Base-by-base conservation (phyloP, 1,284 basidiomycete genomes). In the Schizophyllum amplum region DNA sequence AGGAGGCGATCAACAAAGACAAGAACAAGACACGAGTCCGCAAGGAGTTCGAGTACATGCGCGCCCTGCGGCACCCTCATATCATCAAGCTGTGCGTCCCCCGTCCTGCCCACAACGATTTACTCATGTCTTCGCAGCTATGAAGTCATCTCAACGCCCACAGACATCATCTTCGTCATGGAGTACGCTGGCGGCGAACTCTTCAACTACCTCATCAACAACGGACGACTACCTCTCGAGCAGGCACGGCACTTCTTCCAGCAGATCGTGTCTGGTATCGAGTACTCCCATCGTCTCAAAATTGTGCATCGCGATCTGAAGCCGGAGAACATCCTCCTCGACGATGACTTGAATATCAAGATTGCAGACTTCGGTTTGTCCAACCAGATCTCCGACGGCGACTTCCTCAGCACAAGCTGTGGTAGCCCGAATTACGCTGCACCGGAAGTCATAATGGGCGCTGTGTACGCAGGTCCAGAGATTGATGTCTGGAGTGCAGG, bases 401-500 rank as follows among this genome's bases (percentile, higher is more conserved):
- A 94, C 68, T 97, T 97, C 70, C 76, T 98, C 60, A 92, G 92
- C 67, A 98, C 94, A 7, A 94, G 90, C 64, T 97, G 94, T 69
- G 94, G 94, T 1, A 94, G 90, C 69, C 94, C 94, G 0, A 97
- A 98, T 71, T 98, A 98, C 65, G 94, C 94, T 55, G 94, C 94
- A 0, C 94, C 94, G 1, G 94, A 98, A 67, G 94, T 98, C 64
- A 96, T 98, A 64, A 82, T 87, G 22, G 94, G 94, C 15, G 91
- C 91, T 58, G 78, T 95, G 6, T 98, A 98, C 68, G 93, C 92
- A 1, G 94, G 94, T 0, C 94, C 94, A 0, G 94, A 96, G 71
- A 95, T 97, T 65, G 94, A 98, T 65, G 93, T 97, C n/a, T 98
- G 94, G 94, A 93, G 90, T 65, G 91, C 91, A 58, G 94, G 94